phyloP scores from a whole-genome alignment of 2,329 filamentous ascomycete genomes.

The Hypoxylon sp. region DNA sequence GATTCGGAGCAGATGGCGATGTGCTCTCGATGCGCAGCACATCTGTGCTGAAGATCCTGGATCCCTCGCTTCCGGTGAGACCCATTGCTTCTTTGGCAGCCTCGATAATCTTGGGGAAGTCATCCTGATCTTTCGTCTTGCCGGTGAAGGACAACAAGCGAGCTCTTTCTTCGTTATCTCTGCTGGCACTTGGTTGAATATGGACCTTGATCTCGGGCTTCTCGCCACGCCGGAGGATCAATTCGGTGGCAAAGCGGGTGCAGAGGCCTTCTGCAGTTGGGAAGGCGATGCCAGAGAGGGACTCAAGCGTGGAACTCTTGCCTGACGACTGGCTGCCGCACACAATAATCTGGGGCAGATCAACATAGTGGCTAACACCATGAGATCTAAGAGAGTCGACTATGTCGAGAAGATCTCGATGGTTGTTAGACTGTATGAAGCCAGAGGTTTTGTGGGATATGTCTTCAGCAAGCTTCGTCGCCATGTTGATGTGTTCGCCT shows the following conservation, averaged over 20 bases:
- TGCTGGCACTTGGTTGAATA: constrained; percentile 41
- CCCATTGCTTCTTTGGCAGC: constrained; percentile 60
- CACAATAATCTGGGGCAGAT: constrained; percentile 59
- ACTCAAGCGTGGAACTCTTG: constrained; percentile 70
- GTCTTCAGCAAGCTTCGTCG: constrained; percentile 40
- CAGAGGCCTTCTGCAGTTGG: constrained; percentile 69
- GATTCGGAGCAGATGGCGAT: constrained; percentile 59
- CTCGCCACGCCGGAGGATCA: constrained; percentile 64
- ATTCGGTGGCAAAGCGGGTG: constrained; percentile 73
- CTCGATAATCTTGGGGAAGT: constrained; percentile 48
- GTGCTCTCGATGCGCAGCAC: constrained; percentile 58
- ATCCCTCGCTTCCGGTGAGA: constrained; percentile 49
- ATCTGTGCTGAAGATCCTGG: constrained; percentile 55
- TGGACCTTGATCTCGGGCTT: constrained; percentile 48
- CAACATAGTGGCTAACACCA: constrained; percentile 54
- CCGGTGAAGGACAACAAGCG: constrained; percentile 45
- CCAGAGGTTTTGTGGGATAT: constrained; percentile 46
- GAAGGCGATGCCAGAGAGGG: constrained; percentile 70
- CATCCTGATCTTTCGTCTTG: constrained; percentile 34
- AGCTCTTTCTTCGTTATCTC: constrained; percentile 38
- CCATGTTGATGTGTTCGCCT: constrained; percentile 37
- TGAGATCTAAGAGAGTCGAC: constrained; percentile 55
- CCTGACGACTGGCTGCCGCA: constrained; percentile 68
- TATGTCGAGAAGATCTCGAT: constrained; percentile 53
- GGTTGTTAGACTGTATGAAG: constrained; percentile 52